Evolutionary conservation across 352 stramenopile species (phyloP).

Genomic region (Globisporangium camurandrum): DNA sequence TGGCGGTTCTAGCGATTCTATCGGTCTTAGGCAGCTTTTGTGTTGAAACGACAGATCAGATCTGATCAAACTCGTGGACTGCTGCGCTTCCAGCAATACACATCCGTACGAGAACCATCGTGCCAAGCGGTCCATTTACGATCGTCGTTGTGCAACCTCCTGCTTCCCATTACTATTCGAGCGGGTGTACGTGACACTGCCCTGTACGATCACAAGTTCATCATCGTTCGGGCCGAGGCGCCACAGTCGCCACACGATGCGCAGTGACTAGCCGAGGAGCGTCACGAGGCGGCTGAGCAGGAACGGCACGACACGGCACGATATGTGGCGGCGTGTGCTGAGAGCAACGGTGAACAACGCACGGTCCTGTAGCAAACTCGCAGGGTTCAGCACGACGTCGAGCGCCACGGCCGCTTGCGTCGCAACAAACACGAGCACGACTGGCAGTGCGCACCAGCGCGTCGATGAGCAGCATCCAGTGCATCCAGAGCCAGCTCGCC

Average conservation of each 20-base stretch:
- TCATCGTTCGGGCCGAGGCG: not conserved
- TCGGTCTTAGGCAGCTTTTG: no score
- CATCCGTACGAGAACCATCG: no score
- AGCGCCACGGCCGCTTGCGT: not conserved
- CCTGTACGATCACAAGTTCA: constrained; percentile 13
- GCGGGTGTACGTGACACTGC: constrained; percentile 1
- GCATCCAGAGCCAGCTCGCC: constrained; percentile 13
- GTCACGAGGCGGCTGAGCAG: constrained; percentile 8
- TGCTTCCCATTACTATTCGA: not conserved
- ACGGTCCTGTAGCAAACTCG: not conserved
- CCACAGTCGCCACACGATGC: constrained; percentile 4
- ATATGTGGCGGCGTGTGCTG: not conserved
- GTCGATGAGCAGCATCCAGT: constrained; percentile 15
- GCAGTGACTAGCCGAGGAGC: constrained; percentile 7
- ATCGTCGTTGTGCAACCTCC: no score
- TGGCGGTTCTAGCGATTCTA: no score
- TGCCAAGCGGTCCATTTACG: no score
- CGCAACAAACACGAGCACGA: constrained; percentile 5
- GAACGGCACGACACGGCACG: constrained; percentile 6
- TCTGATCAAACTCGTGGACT: no score
- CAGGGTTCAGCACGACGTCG: constrained; percentile 3
- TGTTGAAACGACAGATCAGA: no score
- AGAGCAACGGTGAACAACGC: constrained; percentile 1
- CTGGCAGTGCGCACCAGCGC: not conserved
- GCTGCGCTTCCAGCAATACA: no score